phyloP scores from a whole-genome alignment of 345 rosid genomes.

The Salix udensis region DNA sequence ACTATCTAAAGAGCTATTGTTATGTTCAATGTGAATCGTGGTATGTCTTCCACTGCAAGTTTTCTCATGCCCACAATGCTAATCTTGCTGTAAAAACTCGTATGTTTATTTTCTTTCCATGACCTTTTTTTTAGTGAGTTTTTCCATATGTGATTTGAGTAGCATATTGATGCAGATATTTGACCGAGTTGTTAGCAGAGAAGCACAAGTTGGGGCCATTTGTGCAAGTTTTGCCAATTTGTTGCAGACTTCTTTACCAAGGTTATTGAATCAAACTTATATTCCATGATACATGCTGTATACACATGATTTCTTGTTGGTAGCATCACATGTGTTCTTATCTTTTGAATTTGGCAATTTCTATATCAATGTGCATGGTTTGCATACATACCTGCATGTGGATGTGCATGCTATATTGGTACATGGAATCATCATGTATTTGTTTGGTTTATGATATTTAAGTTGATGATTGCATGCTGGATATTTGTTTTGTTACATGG shows the following conservation, averaged over 20 bases:
- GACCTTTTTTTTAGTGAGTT: background rate
- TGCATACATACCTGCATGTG: background rate
- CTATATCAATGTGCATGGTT: background rate
- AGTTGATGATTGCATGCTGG: background rate
- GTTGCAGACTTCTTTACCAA: constrained; percentile 72
- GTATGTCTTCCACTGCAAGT: background rate
- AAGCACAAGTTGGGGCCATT: constrained; percentile 77
- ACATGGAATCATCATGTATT: background rate
- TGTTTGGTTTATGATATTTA: background rate
- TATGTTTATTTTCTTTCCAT: background rate
- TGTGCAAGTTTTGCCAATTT: constrained; percentile 62
- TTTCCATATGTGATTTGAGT: constrained; percentile 3
- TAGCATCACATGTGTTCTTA: background rate
- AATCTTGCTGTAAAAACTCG: background rate
- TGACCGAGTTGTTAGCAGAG: constrained; percentile 82
- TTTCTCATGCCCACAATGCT: background rate
- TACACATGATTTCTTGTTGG: background rate
- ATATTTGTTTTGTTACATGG: background rate
- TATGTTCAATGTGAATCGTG: background rate
- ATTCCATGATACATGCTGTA: background rate
- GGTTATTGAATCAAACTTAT: constrained; percentile 38
- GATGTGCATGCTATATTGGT: background rate
- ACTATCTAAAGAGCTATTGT: background rate
- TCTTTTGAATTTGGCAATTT: background rate
- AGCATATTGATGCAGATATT: constrained; percentile 49